Percentiles rank a stretch among this genome's conserved stretches.
These are phyloP conservation scores for Hylodesmum podocarpum DNA, from an alignment of 306 rosid species.

Conservation along the genomic window DNA sequence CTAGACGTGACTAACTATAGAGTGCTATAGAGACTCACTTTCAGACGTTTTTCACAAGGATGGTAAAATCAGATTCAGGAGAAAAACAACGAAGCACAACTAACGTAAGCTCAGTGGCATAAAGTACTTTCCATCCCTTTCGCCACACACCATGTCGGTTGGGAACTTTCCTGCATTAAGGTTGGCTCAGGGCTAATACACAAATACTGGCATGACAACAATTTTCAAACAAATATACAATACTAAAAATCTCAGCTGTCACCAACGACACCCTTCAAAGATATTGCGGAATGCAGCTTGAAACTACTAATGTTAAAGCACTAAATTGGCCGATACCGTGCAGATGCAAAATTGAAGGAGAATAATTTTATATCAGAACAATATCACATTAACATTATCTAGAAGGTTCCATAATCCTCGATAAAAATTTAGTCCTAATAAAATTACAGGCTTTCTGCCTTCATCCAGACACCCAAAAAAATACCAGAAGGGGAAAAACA, in stretches of 20 bases:
- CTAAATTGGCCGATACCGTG: not conserved
- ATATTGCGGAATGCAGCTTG: not conserved
- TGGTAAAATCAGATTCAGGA: not conserved
- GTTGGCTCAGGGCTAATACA: not conserved
- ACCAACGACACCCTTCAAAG: not conserved
- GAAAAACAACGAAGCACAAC: not conserved
- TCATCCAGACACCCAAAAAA: constrained; percentile 48
- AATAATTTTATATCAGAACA: constrained; percentile 12
- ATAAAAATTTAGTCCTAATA: constrained; percentile 43
- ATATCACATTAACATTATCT: constrained; percentile 37
- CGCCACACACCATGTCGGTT: not conserved
- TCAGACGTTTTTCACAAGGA: not conserved
- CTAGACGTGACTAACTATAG: no score
- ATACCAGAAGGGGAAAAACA: constrained; percentile 26
- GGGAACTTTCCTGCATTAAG: not conserved
- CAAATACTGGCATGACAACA: not conserved
- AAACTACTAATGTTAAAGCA: not conserved
- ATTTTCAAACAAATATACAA: not conserved
- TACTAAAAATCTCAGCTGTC: not conserved
- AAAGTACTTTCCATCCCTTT: not conserved
- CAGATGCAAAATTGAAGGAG: not conserved
- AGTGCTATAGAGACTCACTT: not conserved
- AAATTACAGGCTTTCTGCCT: constrained; percentile 58
- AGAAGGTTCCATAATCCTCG: constrained; percentile 36
- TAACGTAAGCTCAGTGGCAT: not conserved